phyloP scores from a whole-genome alignment of 306 rosid species.

The Fragaria vesca region DNA sequence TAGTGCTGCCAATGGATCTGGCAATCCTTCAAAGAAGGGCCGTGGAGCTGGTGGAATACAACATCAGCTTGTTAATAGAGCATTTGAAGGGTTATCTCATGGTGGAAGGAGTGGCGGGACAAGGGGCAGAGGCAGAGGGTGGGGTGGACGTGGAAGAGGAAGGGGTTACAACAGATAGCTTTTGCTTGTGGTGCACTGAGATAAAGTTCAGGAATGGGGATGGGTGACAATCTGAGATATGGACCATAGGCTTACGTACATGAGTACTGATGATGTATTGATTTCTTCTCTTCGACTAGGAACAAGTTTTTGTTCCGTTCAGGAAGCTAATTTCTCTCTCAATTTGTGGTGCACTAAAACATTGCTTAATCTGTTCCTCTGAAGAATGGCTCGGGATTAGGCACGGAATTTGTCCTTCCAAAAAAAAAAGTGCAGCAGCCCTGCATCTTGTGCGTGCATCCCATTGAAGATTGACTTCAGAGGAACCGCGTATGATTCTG shows the following conservation, averaged over 20 bases:
- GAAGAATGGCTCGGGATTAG: conserved; percentile 12
- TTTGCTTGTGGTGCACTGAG: conserved; percentile 14
- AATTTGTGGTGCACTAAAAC: conserved; percentile 20
- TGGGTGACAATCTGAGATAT: conserved; percentile 10
- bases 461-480: conserved; percentile 9
- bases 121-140: conserved; percentile 62
- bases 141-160: conserved; percentile 83
- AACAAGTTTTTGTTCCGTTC: conserved; percentile 44
- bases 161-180: conserved; percentile 56
- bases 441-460: conserved; percentile 11
- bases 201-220: conserved; percentile 14
- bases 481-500: conserved; percentile 7
- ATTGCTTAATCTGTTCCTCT: conserved; percentile 8
- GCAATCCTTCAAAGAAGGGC: conserved; percentile 67
- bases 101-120: conserved; percentile 51
- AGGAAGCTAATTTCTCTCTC: conserved; percentile 30
- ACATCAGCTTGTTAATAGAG: conserved; percentile 86
- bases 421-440: conserved; percentile 5
- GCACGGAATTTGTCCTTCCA: conserved; percentile 2
- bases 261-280: conserved; percentile 43
- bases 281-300: conserved; percentile 37
- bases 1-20: conserved; percentile 50
- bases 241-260: conserved; percentile 32
- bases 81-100: conserved; percentile 73
- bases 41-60: conserved; percentile 70